phyloP scores from a whole-genome alignment of 306 rosid species.

The Corylus avellana region DNA sequence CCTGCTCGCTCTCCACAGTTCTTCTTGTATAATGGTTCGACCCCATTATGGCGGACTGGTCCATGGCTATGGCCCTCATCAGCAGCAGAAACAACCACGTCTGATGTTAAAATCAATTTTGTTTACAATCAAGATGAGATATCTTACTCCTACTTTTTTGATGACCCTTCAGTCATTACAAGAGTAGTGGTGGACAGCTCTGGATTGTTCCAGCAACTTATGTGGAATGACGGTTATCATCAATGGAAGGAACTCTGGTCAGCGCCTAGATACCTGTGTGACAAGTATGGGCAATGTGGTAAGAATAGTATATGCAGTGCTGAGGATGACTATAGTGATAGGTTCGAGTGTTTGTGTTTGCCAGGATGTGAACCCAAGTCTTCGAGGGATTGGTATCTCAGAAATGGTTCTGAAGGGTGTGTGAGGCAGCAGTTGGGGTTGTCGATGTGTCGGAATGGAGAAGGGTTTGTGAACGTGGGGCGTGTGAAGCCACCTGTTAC shows the following conservation, averaged over 20 bases:
- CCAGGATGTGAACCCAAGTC: conserved; percentile 21
- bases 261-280: neutral
- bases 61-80: neutral
- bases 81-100: no score
- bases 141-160: neutral
- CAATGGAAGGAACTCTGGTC: neutral
- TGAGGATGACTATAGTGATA: neutral
- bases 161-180: neutral
- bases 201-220: neutral
- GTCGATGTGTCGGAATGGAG: conserved; percentile 19
- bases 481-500: neutral
- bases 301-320: neutral
- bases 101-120: neutral
- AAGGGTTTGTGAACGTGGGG: conserved; percentile 1
- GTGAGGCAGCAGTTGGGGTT: conserved; percentile 5
- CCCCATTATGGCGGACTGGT: neutral
- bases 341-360: conserved; percentile 9
- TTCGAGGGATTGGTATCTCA: conserved; percentile 6
- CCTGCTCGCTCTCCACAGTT: neutral
- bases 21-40: neutral
- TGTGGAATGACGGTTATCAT: neutral
- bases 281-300: neutral
- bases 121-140: neutral
- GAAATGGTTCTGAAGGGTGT: conserved; percentile 20
- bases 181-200: neutral